These are phyloP conservation scores for Sporothrix humicola DNA, from an alignment of 2,329 filamentous ascomycete species.

Conservation along the genomic window DNA sequence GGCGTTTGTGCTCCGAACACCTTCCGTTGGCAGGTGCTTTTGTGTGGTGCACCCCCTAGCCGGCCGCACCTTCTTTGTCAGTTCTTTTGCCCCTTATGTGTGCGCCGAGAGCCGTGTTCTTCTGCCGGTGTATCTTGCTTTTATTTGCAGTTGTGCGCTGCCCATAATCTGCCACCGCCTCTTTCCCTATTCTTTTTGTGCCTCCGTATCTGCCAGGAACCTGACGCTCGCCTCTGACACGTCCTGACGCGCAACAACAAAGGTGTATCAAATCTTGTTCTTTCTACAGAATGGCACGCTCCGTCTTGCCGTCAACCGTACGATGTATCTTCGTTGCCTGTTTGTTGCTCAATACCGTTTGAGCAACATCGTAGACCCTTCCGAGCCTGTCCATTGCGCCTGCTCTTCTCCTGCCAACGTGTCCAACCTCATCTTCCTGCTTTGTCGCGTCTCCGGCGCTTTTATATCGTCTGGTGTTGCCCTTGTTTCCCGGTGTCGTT, in stretches of 20 bases:
- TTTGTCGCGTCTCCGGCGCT: not conserved
- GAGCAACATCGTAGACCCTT: not conserved
- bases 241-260: not conserved
- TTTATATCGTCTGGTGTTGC: constrained; percentile 14
- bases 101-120: constrained; percentile 10
- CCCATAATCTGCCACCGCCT: constrained; percentile 15
- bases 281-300: constrained; percentile 9
- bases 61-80: not conserved
- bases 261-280: not conserved
- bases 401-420: not conserved
- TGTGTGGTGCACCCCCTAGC: not conserved
- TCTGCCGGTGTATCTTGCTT: not conserved
- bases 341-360: not conserved
- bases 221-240: constrained; percentile 7
- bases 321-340: not conserved
- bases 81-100: not conserved
- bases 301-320: not conserved
- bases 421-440: not conserved
- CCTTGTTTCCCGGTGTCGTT: not conserved
- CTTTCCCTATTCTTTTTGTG: constrained; percentile 19
- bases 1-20: not conserved
- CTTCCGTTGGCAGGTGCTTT: constrained; percentile 7
- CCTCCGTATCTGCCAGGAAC: not conserved
- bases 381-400: not conserved
- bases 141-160: not conserved